Conservation (phyloP, 495 filamentous ascomycete species). For the Achaetomiella virescens region DNA sequence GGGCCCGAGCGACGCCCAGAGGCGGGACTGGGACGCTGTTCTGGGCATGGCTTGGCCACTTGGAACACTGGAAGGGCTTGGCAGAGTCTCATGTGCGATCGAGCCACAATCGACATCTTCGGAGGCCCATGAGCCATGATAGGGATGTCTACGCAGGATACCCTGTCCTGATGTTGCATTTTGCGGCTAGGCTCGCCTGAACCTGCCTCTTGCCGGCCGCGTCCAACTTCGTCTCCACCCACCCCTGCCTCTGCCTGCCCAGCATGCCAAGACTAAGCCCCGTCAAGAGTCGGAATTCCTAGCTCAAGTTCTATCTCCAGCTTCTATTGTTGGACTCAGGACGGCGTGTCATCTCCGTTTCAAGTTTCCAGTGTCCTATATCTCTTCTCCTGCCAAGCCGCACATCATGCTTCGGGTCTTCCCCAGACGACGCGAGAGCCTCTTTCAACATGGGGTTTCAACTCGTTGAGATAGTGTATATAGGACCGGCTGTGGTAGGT, state of each 20-base stretch:
- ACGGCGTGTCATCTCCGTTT: constrained; percentile 28
- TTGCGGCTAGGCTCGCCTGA: constrained; percentile 18
- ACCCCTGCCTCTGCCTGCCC: not conserved
- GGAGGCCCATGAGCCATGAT: not conserved
- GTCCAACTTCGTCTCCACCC: constrained; percentile 8
- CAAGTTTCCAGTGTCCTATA: constrained; percentile 7
- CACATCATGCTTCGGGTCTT: constrained; percentile 1
- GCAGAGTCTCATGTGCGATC: constrained; percentile 37
- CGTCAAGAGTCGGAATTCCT: not conserved
- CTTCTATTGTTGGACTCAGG: not conserved
- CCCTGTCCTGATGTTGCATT: not conserved
- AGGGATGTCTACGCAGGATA: constrained; percentile 3
- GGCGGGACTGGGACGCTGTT: not conserved
- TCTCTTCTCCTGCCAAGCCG: constrained; percentile 21
- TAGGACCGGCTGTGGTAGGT: constrained; percentile 23
- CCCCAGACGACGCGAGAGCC: not conserved
- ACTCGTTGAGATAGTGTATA: constrained; percentile 17
- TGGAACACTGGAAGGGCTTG: constrained; percentile 27
- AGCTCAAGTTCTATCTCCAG: not conserved
- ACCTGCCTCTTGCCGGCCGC: constrained; percentile 11
- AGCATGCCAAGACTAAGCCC: not conserved
- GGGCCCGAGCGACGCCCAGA: constrained; percentile 9
- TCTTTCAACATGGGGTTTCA: not conserved
- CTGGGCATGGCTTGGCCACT: constrained; percentile 17
- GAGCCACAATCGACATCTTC: constrained; percentile 18